These are phyloP conservation scores for Teunomyces atbi DNA, from an alignment of 805 yeast genomes.

Conservation along the genomic window DNA sequence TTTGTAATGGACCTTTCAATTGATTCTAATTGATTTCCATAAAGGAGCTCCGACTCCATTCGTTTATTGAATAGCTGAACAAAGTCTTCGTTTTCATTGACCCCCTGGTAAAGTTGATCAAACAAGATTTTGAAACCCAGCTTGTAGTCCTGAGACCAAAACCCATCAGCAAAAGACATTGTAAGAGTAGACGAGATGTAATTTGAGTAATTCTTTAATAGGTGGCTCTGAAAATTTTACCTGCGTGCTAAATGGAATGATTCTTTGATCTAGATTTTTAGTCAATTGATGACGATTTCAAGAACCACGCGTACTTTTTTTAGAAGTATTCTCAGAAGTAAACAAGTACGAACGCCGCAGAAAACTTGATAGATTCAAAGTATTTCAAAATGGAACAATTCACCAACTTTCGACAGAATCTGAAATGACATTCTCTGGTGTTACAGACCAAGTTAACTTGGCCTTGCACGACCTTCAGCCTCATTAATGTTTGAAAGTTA, in stretches of 20 bases:
- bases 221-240: not conserved
- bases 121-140: slow-evolving; percentile 53
- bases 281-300: not conserved
- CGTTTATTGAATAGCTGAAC: slow-evolving; percentile 62
- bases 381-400: not conserved
- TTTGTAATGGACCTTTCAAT: slow-evolving; percentile 38
- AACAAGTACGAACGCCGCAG: slow-evolving; percentile 1
- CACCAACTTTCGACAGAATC: not conserved
- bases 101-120: slow-evolving; percentile 56
- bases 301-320: not conserved
- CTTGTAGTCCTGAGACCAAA: slow-evolving; percentile 70
- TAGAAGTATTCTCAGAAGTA: not conserved
- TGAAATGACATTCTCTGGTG: not conserved
- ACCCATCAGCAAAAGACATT: slow-evolving; percentile 68
- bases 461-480: slow-evolving; percentile 1
- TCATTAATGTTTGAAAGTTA: not conserved
- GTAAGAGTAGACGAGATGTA: not conserved
- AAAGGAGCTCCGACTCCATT: slow-evolving; percentile 68
- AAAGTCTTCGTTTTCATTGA: slow-evolving; percentile 69
- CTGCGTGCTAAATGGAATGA: not conserved
- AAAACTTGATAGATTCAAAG: not conserved
- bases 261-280: not conserved
- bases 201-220: not conserved
- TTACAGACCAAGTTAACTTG: slow-evolving; percentile 3
- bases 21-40: slow-evolving; percentile 55